phyloP scores from a whole-genome alignment of 371 early-diverging fungal species.

The Apophysomyces sp. region DNA sequence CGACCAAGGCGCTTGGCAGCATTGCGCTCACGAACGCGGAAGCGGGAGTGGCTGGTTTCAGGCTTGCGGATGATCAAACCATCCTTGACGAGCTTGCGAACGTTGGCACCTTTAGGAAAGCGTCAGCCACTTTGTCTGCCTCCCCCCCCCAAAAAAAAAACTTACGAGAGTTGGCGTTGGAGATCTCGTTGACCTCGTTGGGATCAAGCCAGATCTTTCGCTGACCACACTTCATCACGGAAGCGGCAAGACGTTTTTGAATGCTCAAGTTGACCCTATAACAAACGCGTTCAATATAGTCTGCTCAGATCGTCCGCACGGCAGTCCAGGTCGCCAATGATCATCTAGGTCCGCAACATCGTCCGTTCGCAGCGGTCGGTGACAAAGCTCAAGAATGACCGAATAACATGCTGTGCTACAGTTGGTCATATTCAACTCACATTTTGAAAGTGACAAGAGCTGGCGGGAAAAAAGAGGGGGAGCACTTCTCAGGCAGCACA shows the following conservation, averaged over 20 bases:
- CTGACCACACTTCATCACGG: conserved; percentile 98
- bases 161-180: conserved; percentile 97
- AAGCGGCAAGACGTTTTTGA: conserved; percentile 97
- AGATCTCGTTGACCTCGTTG: conserved; percentile 94
- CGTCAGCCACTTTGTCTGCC: neutral
- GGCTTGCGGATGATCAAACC: conserved; percentile 98
- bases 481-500: neutral
- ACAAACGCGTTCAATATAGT: neutral
- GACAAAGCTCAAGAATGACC: neutral
- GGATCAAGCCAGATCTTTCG: conserved; percentile 99
- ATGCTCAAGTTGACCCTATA: conserved; percentile 79
- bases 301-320: neutral
- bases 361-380: neutral
- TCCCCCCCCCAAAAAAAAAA: conserved; percentile 8
- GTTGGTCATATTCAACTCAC: neutral
- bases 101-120: conserved; percentile 78
- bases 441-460: neutral
- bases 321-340: neutral
- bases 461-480: neutral
- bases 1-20: conserved; percentile 98
- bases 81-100: conserved; percentile 97
- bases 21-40: conserved; percentile 90
- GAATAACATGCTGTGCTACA: neutral
- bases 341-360: neutral
- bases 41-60: conserved; percentile 90